phyloP scores from a whole-genome alignment of 192 early-diverging fungal species.

The Phycomyces blakesleeanus region DNA sequence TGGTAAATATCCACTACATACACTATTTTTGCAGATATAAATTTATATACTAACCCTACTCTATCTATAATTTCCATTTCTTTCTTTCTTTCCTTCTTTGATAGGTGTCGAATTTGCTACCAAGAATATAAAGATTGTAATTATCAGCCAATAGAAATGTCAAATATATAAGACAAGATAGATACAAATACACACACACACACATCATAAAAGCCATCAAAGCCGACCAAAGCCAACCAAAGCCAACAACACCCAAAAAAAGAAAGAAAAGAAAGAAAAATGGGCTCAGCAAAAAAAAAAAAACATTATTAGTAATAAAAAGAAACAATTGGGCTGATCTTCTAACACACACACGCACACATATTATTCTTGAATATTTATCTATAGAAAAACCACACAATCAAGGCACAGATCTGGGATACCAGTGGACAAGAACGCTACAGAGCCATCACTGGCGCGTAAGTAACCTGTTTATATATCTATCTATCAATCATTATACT shows the following conservation, averaged over 20 bases:
- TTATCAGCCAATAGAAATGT: neutral
- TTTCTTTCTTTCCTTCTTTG: neutral
- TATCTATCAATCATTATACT: neutral
- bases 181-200: no score
- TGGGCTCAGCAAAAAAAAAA: neutral
- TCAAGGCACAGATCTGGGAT: slow-evolving; percentile 62
- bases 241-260: neutral
- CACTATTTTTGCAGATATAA: no score
- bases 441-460: slow-evolving; percentile 77
- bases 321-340: no score
- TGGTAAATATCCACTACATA: slow-evolving; percentile 50
- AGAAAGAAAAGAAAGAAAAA: neutral
- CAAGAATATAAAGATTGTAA: slow-evolving; percentile 38
- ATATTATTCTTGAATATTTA: no score
- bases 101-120: slow-evolving; percentile 46
- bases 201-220: no score
- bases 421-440: slow-evolving; percentile 95
- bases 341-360: no score
- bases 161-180: no score
- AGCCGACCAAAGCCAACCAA: no score
- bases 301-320: no score
- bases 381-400: slow-evolving; percentile 17
- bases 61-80: no score
- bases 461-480: slow-evolving; percentile 11
- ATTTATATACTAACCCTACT: no score